Conservation (phyloP, 2,329 filamentous ascomycete species). For the Rutstroemia sp. region DNA sequence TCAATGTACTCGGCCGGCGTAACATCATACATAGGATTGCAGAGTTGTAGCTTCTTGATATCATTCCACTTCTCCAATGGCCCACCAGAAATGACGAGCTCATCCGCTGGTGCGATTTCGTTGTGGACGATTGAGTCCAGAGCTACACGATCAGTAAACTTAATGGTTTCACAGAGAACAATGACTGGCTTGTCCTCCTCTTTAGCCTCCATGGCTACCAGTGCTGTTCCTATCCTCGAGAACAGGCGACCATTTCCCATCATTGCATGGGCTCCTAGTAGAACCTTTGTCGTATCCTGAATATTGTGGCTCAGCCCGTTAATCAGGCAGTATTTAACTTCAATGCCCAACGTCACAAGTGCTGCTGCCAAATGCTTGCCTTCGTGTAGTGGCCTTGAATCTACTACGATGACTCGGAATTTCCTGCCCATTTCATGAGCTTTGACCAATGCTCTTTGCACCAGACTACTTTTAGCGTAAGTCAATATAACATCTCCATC, state of each 20-base stretch:
- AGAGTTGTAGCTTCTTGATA: conserved; percentile 51
- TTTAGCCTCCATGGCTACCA: conserved; percentile 77
- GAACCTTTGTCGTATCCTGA: conserved; percentile 52
- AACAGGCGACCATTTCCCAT: conserved; percentile 91
- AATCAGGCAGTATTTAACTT: conserved; percentile 75
- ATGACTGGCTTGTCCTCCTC: conserved; percentile 73
- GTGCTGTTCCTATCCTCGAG: conserved; percentile 77
- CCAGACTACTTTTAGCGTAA: conserved; percentile 78
- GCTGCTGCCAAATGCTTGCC: conserved; percentile 64
- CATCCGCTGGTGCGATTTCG: conserved; percentile 74
- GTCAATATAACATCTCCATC: conserved; percentile 79
- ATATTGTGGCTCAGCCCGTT: conserved; percentile 71
- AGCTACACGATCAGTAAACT: conserved; percentile 85
- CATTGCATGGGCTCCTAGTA: conserved; percentile 88
- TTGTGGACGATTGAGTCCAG: conserved; percentile 92
- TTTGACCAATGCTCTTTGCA: conserved; percentile 72
- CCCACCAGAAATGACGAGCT: conserved; percentile 40
- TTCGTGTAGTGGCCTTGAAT: conserved; percentile 65
- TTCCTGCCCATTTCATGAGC: conserved; percentile 63
- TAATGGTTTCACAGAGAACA: conserved; percentile 89
- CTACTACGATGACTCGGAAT: conserved; percentile 80
- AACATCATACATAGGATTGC: conserved; percentile 84
- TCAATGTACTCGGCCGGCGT: conserved; percentile 82
- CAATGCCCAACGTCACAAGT: conserved; percentile 60
- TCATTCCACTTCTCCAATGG: conserved; percentile 47